phyloP scores from a whole-genome alignment of 768 basidiomycete genomes.

The Symmetrospora coprosmae region DNA sequence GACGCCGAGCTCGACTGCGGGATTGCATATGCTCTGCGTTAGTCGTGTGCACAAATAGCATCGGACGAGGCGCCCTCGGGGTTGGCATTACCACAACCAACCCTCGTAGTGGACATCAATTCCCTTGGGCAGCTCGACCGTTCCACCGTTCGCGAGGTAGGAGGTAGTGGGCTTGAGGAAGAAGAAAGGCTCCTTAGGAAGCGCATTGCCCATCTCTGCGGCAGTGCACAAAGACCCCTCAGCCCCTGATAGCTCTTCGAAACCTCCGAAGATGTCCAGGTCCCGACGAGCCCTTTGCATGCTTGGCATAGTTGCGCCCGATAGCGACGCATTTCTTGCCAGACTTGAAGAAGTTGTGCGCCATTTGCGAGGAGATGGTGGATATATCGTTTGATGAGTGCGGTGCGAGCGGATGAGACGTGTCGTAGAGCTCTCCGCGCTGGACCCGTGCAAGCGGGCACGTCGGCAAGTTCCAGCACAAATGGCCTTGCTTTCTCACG shows the following conservation, averaged over 20 bases:
- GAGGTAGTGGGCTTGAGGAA: slow-evolving; percentile 93
- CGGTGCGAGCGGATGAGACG: too few species aligned
- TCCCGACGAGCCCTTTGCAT: slow-evolving; percentile 23
- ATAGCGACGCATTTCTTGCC: slow-evolving; percentile 71
- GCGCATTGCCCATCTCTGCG: slow-evolving; percentile 75
- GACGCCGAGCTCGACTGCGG: slow-evolving; percentile 88
- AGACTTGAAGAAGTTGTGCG: slow-evolving; percentile 4
- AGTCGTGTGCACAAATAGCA: too few species aligned
- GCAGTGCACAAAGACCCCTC: slow-evolving; percentile 48
- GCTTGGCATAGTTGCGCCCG: slow-evolving; percentile 68
- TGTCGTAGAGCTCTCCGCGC: too few species aligned
- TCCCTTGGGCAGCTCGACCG: slow-evolving; percentile 71
- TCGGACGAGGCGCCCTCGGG: too few species aligned
- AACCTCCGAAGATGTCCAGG: too few species aligned
- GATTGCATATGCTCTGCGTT: too few species aligned
- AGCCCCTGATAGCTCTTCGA: background rate
- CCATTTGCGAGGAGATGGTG: too few species aligned
- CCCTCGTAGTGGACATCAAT: slow-evolving; percentile 84
- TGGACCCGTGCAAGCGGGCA: too few species aligned
- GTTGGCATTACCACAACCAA: too few species aligned
- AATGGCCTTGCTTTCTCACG: too few species aligned
- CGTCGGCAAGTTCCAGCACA: too few species aligned
- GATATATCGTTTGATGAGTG: too few species aligned
- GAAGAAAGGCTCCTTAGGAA: slow-evolving; percentile 92
- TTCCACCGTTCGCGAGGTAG: slow-evolving; percentile 62